These are phyloP conservation scores for Aspergillus sp. DNA, from an alignment of 2,329 filamentous ascomycete species.

Conservation along the genomic window DNA sequence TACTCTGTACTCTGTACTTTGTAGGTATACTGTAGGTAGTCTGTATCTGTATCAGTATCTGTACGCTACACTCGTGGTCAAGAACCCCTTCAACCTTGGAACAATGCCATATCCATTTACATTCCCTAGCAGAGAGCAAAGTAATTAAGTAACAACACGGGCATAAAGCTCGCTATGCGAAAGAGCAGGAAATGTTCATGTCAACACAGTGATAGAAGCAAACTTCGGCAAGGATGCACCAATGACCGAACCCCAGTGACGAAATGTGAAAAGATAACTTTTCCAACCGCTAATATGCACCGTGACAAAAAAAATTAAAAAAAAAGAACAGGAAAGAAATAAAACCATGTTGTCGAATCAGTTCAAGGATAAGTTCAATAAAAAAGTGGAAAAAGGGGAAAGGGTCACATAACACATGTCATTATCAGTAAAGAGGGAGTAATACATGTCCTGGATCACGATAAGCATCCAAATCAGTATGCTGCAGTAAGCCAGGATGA, in stretches of 20 bases:
- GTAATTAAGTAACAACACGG: slow-evolving; percentile 15
- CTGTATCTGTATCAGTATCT: no score
- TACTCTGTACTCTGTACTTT: no score
- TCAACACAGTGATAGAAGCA: slow-evolving; percentile 20
- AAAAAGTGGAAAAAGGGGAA: slow-evolving; percentile 7
- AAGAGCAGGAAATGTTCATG: slow-evolving; percentile 22
- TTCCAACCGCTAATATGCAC: slow-evolving; percentile 46
- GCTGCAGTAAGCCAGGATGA: slow-evolving; percentile 22
- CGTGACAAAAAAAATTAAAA: slow-evolving; percentile 25
- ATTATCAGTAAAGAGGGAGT: slow-evolving; percentile 38
- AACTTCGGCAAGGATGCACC: slow-evolving; percentile 20
- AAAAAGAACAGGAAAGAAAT: no score
- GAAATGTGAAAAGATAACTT: slow-evolving; percentile 33
- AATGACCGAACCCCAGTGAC: slow-evolving; percentile 25
- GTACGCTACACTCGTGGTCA: no score
- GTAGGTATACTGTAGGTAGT: no score
- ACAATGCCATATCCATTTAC: neutral
- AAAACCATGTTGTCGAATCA: no score
- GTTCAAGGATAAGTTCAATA: neutral
- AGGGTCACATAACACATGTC: slow-evolving; percentile 42
- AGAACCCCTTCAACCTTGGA: neutral
- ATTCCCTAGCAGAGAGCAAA: neutral
- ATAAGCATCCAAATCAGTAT: slow-evolving; percentile 18
- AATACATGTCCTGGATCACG: slow-evolving; percentile 37
- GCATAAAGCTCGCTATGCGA: slow-evolving; percentile 38